These are phyloP conservation scores for Aureobasidium sp. DNA, from an alignment of 2,329 filamentous ascomycete species.

Conservation along the genomic window DNA sequence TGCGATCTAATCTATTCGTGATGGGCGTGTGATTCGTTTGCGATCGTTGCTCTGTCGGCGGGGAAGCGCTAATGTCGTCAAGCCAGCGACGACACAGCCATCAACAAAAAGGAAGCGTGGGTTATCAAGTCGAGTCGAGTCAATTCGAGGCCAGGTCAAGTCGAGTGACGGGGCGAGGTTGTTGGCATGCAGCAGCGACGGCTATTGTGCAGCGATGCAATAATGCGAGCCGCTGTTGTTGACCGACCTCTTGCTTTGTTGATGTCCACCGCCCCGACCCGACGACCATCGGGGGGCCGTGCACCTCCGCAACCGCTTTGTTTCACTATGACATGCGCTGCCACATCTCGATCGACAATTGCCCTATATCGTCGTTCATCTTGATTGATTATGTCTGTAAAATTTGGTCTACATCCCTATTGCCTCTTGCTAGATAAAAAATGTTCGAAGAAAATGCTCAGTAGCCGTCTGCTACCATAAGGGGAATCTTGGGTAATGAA, in stretches of 20 bases:
- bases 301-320: background rate
- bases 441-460: background rate
- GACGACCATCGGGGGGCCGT: background rate
- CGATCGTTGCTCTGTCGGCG: background rate
- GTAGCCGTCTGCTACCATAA: background rate
- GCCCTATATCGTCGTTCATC: background rate
- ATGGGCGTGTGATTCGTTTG: constrained; percentile 1
- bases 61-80: constrained; percentile 1
- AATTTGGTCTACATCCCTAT: background rate
- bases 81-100: constrained; percentile 4
- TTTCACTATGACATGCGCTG: background rate
- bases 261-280: background rate
- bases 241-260: background rate
- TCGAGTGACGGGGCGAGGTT: background rate
- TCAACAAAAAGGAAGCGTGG: background rate
- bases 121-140: background rate
- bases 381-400: background rate
- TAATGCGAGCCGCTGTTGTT: constrained; percentile 7
- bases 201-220: background rate
- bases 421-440: background rate
- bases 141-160: background rate
- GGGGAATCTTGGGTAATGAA: background rate
- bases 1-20: background rate
- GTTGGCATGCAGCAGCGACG: background rate
- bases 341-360: background rate